Evolutionary conservation across 73 alveolate genomes (phyloP), one percentile per base, ranked within the genome.

Genomic region (Effrenium voratum): DNA sequence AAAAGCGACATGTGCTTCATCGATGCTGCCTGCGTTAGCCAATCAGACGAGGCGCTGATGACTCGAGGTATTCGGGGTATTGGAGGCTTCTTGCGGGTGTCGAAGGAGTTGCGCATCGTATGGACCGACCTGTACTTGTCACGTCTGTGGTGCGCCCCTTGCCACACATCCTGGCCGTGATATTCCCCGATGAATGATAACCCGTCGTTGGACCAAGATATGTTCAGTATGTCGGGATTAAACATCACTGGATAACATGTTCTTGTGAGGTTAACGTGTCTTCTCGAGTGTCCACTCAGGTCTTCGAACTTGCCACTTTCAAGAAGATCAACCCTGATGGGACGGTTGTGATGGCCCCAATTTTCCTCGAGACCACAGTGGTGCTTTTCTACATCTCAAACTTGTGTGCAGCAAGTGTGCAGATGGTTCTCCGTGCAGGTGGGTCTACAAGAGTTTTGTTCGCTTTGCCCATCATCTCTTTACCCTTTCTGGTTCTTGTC

Each of bases 71-170:
- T 68, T 68, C 80, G 80, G 43, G 43, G 80, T 24, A 68, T 68
- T n/a, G 80, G 80, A 68, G n/a, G 43, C 43, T 68, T 68, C 80
- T n/a, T 68, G 40, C 34, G 28, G 46, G 80, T 28, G 80, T 28
- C 79, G 43, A 34, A 32, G 38, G 80, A 68, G 80, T 68, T 68
- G 16, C 80, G 80, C 43, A 68, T 68, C 80, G 28, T 68, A n/a
- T 68, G 80, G 80, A 68, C 45, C 43, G 5, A 40, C 80, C 24
- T 44, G 22, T 68, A 77, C 32, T 77, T 77, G 66, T 26, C 88
- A 4, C 88, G 88, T 45, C 30, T 77, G 43, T 77, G 88, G 88
- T 77, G 88, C 30, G 88, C 63, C 32, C 26, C 88, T 77, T 45
- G 68, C 30, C 12, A 55, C 12, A 55, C 12, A 55, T 15, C 22